Percentiles rank a stretch among this genome's conserved stretches.
Evolutionary conservation across 75 land plant genomes (phyloP).

Genomic region (Sequoia sempervirens): DNA sequence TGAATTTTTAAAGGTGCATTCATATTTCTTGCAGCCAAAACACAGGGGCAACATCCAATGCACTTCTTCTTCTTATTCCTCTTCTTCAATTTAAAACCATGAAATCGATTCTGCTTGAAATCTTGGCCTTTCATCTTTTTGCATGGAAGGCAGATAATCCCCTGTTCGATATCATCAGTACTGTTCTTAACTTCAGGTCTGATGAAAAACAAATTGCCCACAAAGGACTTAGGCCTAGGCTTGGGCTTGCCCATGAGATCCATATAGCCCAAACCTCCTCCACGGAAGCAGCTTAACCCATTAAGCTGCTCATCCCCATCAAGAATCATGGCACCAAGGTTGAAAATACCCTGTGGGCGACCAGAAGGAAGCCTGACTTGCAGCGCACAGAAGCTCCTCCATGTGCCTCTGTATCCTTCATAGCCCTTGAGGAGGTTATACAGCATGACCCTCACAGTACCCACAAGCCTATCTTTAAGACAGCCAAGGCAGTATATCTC

Average conservation of each 20-base stretch:
- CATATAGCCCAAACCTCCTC: slow-evolving; percentile 28
- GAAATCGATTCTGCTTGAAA: background rate
- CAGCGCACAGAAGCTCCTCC: slow-evolving; percentile 26
- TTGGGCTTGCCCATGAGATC: slow-evolving; percentile 19
- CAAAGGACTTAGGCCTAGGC: background rate
- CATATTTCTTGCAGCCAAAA: background rate
- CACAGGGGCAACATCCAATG: background rate
- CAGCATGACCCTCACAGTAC: slow-evolving; percentile 37
- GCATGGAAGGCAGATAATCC: background rate
- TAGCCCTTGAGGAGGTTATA: slow-evolving; percentile 28
- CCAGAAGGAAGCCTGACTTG: slow-evolving; percentile 57
- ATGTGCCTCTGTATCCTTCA: background rate
- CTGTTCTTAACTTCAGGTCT: background rate
- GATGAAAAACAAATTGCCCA: background rate
- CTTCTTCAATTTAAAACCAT: background rate
- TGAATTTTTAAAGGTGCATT: background rate
- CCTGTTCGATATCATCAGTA: background rate
- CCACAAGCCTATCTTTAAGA: slow-evolving; percentile 22
- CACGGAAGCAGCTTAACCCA: slow-evolving; percentile 18
- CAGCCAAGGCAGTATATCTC: slow-evolving; percentile 33
- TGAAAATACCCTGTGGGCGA: slow-evolving; percentile 55
- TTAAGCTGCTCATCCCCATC: slow-evolving; percentile 22
- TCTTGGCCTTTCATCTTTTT: background rate
- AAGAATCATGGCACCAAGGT: slow-evolving; percentile 41
- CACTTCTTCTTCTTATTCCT: background rate